Conservation (phyloP, 108 stramenopile genomes). For the Skeletonema marinoi region DNA sequence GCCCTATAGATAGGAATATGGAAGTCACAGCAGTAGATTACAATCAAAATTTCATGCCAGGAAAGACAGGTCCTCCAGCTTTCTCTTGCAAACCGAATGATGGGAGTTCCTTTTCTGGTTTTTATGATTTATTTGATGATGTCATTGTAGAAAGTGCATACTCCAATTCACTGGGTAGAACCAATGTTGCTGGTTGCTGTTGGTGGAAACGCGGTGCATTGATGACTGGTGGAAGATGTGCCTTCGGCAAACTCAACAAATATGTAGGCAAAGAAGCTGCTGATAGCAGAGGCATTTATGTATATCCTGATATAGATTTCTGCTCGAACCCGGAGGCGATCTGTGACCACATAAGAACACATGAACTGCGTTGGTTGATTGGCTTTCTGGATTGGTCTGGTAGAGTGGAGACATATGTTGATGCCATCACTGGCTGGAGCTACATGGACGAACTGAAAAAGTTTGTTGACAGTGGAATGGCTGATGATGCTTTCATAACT, state of each 20-base stretch:
- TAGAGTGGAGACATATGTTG: constrained; percentile 67
- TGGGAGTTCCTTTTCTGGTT: constrained; percentile 14
- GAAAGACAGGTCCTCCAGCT: constrained; percentile 15
- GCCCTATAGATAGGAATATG: constrained; percentile 18
- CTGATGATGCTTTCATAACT: constrained; percentile 21
- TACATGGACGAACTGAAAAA: constrained; percentile 22
- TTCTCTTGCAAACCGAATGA: constrained; percentile 22
- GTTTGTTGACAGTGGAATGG: constrained; percentile 33
- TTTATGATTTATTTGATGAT: constrained; percentile 22
- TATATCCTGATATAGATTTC: constrained; percentile 45
- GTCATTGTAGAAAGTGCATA: constrained; percentile 20
- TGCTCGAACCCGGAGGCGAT: constrained; percentile 38
- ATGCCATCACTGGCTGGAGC: constrained; percentile 24
- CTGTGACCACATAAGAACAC: constrained; percentile 14
- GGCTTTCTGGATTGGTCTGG: constrained; percentile 81
- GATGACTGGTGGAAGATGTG: constrained; percentile 36
- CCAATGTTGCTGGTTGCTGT: constrained; percentile 21
- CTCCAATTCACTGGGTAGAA: constrained; percentile 28
- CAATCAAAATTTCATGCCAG: not conserved
- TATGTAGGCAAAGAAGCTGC: constrained; percentile 41
- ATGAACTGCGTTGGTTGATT: constrained; percentile 51
- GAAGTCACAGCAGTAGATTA: constrained; percentile 24
- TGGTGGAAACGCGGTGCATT: constrained; percentile 36
- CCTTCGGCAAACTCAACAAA: constrained; percentile 46
- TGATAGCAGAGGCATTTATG: constrained; percentile 14